Percentiles rank a stretch among this genome's conserved stretches.
These are phyloP conservation scores for Emydomyces testavorans DNA, from an alignment of 2,329 filamentous ascomycete species.

Conservation along the genomic window DNA sequence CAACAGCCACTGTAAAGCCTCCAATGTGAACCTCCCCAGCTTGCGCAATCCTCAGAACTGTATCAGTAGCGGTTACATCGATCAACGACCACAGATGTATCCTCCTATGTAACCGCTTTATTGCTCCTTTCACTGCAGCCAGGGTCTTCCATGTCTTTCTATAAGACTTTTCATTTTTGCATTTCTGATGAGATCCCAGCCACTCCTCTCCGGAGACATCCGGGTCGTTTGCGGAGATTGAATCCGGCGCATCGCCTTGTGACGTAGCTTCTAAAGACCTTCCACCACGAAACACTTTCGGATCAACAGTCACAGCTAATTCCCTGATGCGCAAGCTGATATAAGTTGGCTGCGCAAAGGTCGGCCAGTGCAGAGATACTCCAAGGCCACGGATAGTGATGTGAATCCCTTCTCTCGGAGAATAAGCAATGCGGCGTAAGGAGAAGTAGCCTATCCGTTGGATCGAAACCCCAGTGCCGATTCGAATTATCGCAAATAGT, in stretches of 20 bases:
- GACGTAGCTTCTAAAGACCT: slow-evolving; percentile 12
- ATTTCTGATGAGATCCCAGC: not conserved
- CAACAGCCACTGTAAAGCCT: slow-evolving; percentile 72
- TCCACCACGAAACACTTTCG: slow-evolving; percentile 40
- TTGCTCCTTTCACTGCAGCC: slow-evolving; percentile 65
- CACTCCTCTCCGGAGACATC: not conserved
- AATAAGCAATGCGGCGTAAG: slow-evolving; percentile 79
- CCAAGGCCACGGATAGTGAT: slow-evolving; percentile 84
- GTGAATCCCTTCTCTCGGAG: slow-evolving; percentile 74
- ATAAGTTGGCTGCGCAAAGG: slow-evolving; percentile 95
- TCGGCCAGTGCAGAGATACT: slow-evolving; percentile 79
- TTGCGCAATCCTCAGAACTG: slow-evolving; percentile 62
- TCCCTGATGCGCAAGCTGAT: slow-evolving; percentile 81
- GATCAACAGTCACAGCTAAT: slow-evolving; percentile 70
- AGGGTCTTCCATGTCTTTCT: slow-evolving; percentile 72
- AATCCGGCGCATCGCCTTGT: slow-evolving; percentile 1
- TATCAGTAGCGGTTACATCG: slow-evolving; percentile 74
- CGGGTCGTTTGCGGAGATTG: not conserved
- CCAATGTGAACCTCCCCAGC: slow-evolving; percentile 79
- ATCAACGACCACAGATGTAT: slow-evolving; percentile 83
- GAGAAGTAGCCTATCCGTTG: slow-evolving; percentile 91
- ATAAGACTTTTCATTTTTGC: slow-evolving; percentile 27
- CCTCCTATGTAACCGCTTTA: slow-evolving; percentile 75
- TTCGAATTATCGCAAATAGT: slow-evolving; percentile 81
- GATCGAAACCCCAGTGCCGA: slow-evolving; percentile 87